Evolutionary conservation across 2,329 filamentous ascomycete species (phyloP).

Genomic region (Didymella glomerata): DNA sequence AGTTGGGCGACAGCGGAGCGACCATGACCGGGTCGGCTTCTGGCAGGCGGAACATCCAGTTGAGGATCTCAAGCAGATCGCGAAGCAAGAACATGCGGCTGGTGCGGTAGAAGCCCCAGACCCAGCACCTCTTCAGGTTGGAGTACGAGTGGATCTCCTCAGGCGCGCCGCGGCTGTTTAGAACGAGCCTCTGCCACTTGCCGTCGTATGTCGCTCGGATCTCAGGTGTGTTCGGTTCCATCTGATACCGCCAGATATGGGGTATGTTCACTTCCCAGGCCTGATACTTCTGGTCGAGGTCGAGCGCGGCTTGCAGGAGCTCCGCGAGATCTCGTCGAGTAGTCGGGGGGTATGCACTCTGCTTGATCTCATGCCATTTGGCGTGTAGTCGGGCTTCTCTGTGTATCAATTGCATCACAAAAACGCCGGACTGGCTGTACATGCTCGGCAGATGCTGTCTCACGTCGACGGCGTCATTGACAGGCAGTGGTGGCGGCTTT

Average conservation of each 20-base stretch:
- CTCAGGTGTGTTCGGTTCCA: conserved; percentile 36
- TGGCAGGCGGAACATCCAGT: conserved; percentile 42
- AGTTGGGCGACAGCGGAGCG: conserved; percentile 7
- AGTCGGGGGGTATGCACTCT: conserved; percentile 24
- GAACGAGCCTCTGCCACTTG: conserved; percentile 37
- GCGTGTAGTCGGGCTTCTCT: conserved; percentile 37
- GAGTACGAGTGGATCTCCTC: conserved; percentile 39
- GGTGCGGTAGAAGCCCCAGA: conserved; percentile 45
- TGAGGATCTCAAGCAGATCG: conserved; percentile 42
- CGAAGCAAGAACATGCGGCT: conserved; percentile 39
- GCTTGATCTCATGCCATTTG: conserved; percentile 40
- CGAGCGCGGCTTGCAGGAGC: conserved; percentile 34
- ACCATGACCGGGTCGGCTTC: conserved; percentile 16
- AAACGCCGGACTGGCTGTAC: conserved; percentile 32
- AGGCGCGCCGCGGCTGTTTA: conserved; percentile 36
- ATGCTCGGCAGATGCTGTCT: conserved; percentile 27
- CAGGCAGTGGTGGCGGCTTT: conserved; percentile 35
- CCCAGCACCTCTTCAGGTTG: conserved; percentile 35
- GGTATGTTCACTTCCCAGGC: conserved; percentile 37
- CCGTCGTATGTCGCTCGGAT: conserved; percentile 28
- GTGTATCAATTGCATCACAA: conserved; percentile 39
- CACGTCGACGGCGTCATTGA: conserved; percentile 27
- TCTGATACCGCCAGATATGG: conserved; percentile 30
- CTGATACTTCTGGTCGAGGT: conserved; percentile 39
- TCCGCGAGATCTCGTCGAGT: conserved; percentile 32